Percentiles rank a stretch among this genome's conserved stretches.
phyloP scores from a whole-genome alignment of 1,284 basidiomycete genomes.

The Singerocomus rubriflavus region DNA sequence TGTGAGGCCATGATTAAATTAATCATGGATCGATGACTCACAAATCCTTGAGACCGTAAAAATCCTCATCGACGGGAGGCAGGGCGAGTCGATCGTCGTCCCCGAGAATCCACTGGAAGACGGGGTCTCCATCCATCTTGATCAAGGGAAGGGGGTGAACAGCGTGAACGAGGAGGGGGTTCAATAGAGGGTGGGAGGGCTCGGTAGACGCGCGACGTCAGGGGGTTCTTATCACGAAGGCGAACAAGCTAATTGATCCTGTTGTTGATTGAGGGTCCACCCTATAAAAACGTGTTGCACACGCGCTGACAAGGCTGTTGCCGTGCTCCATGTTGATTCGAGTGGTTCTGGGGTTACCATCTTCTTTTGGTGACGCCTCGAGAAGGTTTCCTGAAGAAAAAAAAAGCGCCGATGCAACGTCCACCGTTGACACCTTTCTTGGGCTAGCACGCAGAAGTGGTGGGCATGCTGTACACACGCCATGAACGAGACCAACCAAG shows the following conservation, averaged over 20 bases:
- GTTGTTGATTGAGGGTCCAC: conserved; percentile 37
- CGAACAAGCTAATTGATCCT: conserved; percentile 25
- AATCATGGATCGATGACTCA: conserved; percentile 13
- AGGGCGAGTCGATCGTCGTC: conserved; percentile 21
- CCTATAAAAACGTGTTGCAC: conserved; percentile 38
- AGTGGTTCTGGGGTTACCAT: conserved; percentile 21
- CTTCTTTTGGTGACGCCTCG: conserved; percentile 24
- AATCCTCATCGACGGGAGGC: conserved; percentile 27
- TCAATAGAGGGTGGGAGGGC: not conserved
- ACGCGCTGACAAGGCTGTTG: conserved; percentile 35
- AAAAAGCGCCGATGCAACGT: conserved; percentile 6
- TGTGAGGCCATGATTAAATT: conserved; percentile 11
- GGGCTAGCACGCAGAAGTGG: not conserved
- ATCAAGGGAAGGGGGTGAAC: not conserved
- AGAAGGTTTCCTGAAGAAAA: conserved; percentile 20
- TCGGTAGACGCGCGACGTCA: conserved; percentile 11
- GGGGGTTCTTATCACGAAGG: conserved; percentile 31
- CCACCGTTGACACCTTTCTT: conserved; percentile 7
- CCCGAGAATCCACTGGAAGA: conserved; percentile 22
- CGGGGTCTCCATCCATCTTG: conserved; percentile 19
- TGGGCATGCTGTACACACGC: conserved; percentile 17
- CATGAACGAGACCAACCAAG: not conserved
- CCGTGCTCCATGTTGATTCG: conserved; percentile 21
- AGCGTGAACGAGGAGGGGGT: conserved; percentile 1
- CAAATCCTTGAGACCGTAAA: conserved; percentile 20